These are phyloP conservation scores for Oryza punctata DNA, from an alignment of 176 grass and related monocot genomes.

Conservation along the genomic window DNA sequence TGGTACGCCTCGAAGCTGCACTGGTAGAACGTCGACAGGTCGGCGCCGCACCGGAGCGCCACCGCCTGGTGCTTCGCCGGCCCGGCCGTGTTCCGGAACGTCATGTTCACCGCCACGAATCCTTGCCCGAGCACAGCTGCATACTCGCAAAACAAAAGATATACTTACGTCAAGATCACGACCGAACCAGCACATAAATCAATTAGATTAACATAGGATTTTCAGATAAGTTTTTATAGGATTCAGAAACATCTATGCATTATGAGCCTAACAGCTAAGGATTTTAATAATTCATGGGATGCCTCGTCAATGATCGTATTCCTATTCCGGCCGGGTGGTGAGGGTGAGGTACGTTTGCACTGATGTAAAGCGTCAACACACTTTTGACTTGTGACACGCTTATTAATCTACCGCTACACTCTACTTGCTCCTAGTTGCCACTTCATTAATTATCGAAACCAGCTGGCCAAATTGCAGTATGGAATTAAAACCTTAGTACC, in stretches of 20 bases:
- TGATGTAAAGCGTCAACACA: neutral
- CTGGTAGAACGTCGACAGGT: conserved; percentile 82
- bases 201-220: neutral
- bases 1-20: conserved; percentile 99
- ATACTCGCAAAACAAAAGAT: neutral
- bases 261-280: neutral
- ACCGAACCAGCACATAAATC: neutral
- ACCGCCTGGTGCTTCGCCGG: conserved; percentile 85
- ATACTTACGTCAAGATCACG: neutral
- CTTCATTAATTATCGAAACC: neutral
- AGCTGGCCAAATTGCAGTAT: neutral
- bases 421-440: neutral
- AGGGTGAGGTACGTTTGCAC: conserved; percentile 8
- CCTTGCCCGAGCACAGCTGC: conserved; percentile 83
- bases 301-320: conserved; percentile 3
- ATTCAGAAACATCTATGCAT: neutral
- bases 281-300: neutral
- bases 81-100: conserved; percentile 81
- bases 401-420: neutral
- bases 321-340: neutral
- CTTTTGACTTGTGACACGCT: neutral
- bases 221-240: neutral
- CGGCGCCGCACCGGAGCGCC: conserved; percentile 66
- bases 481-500: neutral
- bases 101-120: conserved; percentile 92